Base-by-base conservation (phyloP, 495 filamentous ascomycete genomes). In the Terfezia claveryi region DNA sequence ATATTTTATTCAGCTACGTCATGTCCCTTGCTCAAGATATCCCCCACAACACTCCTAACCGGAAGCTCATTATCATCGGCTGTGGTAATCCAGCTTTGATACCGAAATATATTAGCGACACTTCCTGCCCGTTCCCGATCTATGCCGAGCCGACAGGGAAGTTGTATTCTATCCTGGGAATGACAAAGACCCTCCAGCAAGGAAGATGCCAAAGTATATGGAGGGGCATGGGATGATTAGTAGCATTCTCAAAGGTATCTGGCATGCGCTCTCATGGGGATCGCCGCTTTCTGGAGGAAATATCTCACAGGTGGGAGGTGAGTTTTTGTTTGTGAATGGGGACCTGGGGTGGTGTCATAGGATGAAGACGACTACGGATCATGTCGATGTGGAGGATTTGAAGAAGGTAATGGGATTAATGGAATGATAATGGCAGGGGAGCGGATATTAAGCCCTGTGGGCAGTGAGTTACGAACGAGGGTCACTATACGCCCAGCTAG, bases 301-400 rank as follows among this genome's bases (percentile, higher is more conserved):
- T 60, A 68, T 71, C 51, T 70, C 73, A 53, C 82, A 89, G 68
- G 78, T 85, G 20, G 87, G 87, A 2, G 87, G 85, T 0, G 87
- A 94, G 67, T 87, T 92, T 60, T 56, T 93, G 46, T 88, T 62
- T 50, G 61, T 62, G 7, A 69, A 74, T 59, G 74, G 76, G 46
- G 80, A 79, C 63, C 64, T 68, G 49, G 75, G 83, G 2, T 93
- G 87, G 86, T 87, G 81, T 61, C 82, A 87, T 67, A 74, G 87
- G 3, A 94, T 94, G 85, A 69, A 70, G 60, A 83, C 75, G 54
- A 87, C 83, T 27, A 65, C 86, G 44, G 84, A 87, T 61, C 87
- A 94, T 61, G 73, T 75, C 1, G 84, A 86, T 71, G 68, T 91
- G 0, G 63, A 72, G 1, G 75, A 79, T 55, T 55, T 88, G 44